A percentile compares a stretch with the other conserved stretches of the same genome.
Conservation (phyloP, 2,329 filamentous ascomycete species). For the Pezicula carpinea region DNA sequence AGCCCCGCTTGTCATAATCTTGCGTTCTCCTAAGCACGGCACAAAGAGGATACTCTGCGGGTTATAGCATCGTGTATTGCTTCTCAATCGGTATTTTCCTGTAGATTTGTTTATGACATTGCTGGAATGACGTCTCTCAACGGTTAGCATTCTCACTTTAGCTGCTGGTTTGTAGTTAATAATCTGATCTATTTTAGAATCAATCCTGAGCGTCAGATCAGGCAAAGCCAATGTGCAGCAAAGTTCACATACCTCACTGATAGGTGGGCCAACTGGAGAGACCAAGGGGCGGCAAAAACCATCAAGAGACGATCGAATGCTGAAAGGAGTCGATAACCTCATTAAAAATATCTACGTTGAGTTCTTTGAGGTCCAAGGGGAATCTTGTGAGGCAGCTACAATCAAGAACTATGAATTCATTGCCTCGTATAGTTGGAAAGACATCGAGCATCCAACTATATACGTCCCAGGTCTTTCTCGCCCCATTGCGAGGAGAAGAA, state of each 20-base stretch:
- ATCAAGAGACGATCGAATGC: not conserved
- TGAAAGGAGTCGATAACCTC: not conserved
- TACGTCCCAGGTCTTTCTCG: constrained; percentile 7
- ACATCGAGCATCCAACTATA: constrained; percentile 9
- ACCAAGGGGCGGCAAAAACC: not conserved
- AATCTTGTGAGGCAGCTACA: constrained; percentile 1
- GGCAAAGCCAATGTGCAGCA: not conserved
- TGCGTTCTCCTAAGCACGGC: not conserved
- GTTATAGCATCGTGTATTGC: not conserved
- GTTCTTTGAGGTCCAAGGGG: not conserved
- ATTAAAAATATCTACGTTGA: not conserved
- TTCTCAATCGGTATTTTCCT: too few relatives aligned
- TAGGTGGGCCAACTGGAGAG: not conserved
- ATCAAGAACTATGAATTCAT: constrained; percentile 6
- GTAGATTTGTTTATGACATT: too few relatives aligned
- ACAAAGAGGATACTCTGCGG: not conserved
- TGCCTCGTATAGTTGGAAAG: constrained; percentile 6
- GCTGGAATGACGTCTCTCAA: not conserved
- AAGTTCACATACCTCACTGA: not conserved
- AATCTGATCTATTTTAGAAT: not conserved
- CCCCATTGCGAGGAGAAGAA: not conserved
- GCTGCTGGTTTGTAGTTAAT: not conserved
- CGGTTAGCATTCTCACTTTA: not conserved
- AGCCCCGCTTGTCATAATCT: not conserved
- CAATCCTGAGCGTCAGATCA: not conserved